Evolutionary conservation across 495 filamentous ascomycete species (phyloP).

Genomic region (Penicillium argentinense): DNA sequence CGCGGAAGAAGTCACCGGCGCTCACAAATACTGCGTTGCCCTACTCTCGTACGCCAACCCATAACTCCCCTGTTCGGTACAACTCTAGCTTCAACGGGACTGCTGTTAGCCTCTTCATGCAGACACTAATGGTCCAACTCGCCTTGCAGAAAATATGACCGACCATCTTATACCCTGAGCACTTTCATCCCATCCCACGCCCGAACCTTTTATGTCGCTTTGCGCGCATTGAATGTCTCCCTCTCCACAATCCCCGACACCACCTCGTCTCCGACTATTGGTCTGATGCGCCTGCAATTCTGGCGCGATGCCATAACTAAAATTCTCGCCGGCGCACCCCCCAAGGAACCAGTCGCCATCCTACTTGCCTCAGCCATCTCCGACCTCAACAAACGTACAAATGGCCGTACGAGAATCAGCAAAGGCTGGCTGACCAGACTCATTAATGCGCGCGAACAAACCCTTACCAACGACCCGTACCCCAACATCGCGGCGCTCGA

Average conservation of each 20-base stretch:
- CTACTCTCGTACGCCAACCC: conserved; percentile 52
- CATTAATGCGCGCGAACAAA: conserved; percentile 75
- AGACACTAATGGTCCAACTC: no score
- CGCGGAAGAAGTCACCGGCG: conserved; percentile 52
- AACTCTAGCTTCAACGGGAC: no score
- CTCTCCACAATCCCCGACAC: conserved; percentile 84
- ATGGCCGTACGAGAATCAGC: conserved; percentile 59
- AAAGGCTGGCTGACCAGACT: conserved; percentile 80
- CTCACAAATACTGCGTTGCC: conserved; percentile 54
- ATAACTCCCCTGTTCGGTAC: no score
- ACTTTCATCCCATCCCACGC: conserved; percentile 73
- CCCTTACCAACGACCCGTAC: conserved; percentile 82
- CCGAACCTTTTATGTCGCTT: conserved; percentile 80
- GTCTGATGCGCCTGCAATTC: conserved; percentile 87
- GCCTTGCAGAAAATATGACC: conserved; percentile 70
- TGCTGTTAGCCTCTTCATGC: no score
- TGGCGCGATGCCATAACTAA: conserved; percentile 83
- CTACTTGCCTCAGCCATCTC: conserved; percentile 70
- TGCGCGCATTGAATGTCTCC: conserved; percentile 91
- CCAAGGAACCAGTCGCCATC: conserved; percentile 88
- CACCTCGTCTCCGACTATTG: conserved; percentile 77
- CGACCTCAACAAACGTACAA: conserved; percentile 55
- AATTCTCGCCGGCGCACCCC: conserved; percentile 69
- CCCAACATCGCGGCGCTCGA: conserved; percentile 71
- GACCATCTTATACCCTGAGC: conserved; percentile 81